These are phyloP conservation scores for Thalassiosira delicatula DNA, from an alignment of 352 stramenopile genomes.

Conservation along the genomic window DNA sequence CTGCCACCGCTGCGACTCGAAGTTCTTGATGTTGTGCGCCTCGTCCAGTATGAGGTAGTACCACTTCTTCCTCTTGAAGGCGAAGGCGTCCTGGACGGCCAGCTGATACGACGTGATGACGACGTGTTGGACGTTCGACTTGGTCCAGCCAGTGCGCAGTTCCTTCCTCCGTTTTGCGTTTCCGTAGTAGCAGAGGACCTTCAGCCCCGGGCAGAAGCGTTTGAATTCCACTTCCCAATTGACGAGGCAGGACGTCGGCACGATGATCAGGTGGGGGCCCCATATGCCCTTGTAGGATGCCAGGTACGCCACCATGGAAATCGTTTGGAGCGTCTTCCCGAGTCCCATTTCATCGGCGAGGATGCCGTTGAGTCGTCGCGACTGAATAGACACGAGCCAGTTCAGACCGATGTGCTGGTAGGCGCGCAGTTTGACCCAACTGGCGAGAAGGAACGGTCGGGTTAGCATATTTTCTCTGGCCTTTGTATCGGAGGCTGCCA, in stretches of 20 bases:
- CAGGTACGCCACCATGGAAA: slow-evolving; percentile 95
- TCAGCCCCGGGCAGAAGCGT: slow-evolving; percentile 94
- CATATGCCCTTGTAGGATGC: slow-evolving; percentile 92
- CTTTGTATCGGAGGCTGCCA: slow-evolving; percentile 78
- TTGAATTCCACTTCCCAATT: slow-evolving; percentile 99
- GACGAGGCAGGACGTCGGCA: slow-evolving; percentile 96
- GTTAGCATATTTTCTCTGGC: slow-evolving; percentile 78
- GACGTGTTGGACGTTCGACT: slow-evolving; percentile 93
- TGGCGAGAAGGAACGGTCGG: slow-evolving; percentile 81
- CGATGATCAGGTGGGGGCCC: slow-evolving; percentile 98
- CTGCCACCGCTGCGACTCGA: slow-evolving; percentile 97
- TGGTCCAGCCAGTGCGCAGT: slow-evolving; percentile 93
- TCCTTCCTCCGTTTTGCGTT: slow-evolving; percentile 94
- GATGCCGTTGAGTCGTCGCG: slow-evolving; percentile 97
- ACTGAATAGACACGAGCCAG: slow-evolving; percentile 97
- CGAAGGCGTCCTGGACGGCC: slow-evolving; percentile 95
- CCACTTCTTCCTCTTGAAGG: slow-evolving; percentile 98
- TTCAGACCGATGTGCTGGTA: slow-evolving; percentile 93
- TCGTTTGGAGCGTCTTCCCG: slow-evolving; percentile 97
- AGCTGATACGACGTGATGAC: slow-evolving; percentile 99
- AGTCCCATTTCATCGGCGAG: slow-evolving; percentile 95
- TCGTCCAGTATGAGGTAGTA: slow-evolving; percentile 99
- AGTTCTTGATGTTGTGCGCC: slow-evolving; percentile 99
- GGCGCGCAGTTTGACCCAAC: slow-evolving; percentile 83
- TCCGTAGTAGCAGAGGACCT: slow-evolving; percentile 99